Conservation (phyloP, 805 yeast genomes). For the Priceomyces carsonii region DNA sequence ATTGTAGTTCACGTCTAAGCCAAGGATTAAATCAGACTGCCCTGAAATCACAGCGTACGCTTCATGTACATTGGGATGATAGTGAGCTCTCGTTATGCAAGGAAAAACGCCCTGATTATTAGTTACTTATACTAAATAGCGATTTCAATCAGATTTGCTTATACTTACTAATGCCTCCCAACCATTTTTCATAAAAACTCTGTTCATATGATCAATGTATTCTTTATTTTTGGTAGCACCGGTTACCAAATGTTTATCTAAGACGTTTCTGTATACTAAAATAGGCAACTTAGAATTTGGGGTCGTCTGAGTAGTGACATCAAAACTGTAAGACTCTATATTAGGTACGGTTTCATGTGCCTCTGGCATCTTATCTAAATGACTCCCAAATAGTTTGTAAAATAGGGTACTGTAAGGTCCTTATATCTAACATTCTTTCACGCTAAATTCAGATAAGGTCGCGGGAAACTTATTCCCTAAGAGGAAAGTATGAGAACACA, state of each 20-base stretch:
- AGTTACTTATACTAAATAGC: neutral
- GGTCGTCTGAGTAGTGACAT: conserved; percentile 4
- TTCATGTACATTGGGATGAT: conserved; percentile 13
- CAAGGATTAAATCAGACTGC: conserved; percentile 8
- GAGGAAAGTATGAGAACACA: too few relatives aligned
- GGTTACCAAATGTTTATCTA: neutral
- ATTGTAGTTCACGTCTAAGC: conserved; percentile 5
- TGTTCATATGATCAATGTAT: neutral
- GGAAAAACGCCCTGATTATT: conserved; percentile 3
- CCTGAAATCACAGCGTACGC: conserved; percentile 8
- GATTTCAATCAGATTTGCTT: neutral
- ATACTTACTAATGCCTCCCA: conserved; percentile 7
- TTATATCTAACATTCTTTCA: too few relatives aligned
- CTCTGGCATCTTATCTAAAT: neutral
- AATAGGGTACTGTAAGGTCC: too few relatives aligned
- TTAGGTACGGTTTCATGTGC: too few relatives aligned
- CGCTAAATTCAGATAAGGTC: too few relatives aligned
- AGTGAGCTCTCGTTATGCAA: conserved; percentile 3
- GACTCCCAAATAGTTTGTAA: too few relatives aligned
- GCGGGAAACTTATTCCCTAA: too few relatives aligned
- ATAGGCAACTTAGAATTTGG: conserved; percentile 9
- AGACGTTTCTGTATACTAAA: conserved; percentile 7
- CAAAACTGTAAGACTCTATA: too few relatives aligned
- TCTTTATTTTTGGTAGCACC: neutral
- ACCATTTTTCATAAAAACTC: conserved; percentile 2